Conservation (phyloP, 208 protist genomes). For the Trypanosomatidae sp. region DNA sequence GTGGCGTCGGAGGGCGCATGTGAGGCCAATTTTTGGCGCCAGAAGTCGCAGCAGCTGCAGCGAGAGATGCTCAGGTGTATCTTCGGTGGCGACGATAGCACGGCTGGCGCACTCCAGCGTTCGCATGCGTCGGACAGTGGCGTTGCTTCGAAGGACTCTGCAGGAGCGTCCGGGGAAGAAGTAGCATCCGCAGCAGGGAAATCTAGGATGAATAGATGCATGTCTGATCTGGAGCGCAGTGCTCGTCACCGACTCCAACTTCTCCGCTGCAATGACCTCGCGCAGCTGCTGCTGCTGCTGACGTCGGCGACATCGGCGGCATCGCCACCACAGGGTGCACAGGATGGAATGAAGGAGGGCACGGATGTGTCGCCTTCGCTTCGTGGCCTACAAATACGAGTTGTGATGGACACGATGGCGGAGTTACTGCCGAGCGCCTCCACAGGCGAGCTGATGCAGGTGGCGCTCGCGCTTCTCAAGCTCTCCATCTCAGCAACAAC, state of each 20-base stretch:
- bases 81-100: neutral
- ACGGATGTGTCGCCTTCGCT: neutral
- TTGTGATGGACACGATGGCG: conserved; percentile 14
- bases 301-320: neutral
- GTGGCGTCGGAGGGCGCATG: neutral
- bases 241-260: conserved; percentile 16
- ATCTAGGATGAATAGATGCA: neutral
- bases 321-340: neutral
- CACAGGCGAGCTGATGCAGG: conserved; percentile 13
- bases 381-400: conserved; percentile 1
- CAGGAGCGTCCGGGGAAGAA: neutral
- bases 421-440: conserved; percentile 36
- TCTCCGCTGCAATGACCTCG: conserved; percentile 23
- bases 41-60: neutral
- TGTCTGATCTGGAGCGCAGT: conserved; percentile 10
- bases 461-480: conserved; percentile 19
- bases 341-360: neutral
- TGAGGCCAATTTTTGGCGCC: neutral
- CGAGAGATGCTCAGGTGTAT: neutral
- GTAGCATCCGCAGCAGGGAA: neutral
- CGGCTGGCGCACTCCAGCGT: neutral
- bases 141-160: neutral
- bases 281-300: conserved; percentile 14
- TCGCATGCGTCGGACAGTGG: neutral
- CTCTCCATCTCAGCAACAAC: conserved; percentile 10